Base-by-base conservation (phyloP, 2,329 filamentous ascomycete species). In the Amphichorda felina region DNA sequence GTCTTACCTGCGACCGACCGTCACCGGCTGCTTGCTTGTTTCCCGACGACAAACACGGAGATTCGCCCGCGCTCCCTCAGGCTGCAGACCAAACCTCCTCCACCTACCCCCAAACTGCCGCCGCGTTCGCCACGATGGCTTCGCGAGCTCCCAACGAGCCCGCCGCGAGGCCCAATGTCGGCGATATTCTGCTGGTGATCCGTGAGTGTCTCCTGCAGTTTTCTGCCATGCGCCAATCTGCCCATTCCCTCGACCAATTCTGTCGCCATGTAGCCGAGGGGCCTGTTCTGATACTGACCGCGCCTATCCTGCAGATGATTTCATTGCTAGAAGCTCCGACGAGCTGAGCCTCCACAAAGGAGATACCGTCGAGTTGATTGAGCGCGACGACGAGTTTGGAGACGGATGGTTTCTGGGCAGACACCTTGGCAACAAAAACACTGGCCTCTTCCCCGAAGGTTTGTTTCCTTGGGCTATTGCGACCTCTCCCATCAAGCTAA, bases 261-360 rank as follows among this genome's bases (percentile, higher is more conserved):
- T 10, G 21, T 24, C 6, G 21, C 10, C 21, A 6, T 24, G 6
- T 24, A 10, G 6, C 21, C 10, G 21, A 10, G 10, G 21, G 21
- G 10, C 21, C 21, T 24, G 21, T 28, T 13, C 24, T 28, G 13
- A 15, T 18, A 10, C 41, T 42, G 10, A 44, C 40, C 21, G n/a
- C 36, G 41, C 30, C 29, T 27, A 22, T 30, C 30, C 28, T 38
- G 30, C 39, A 94, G 86, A 98, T 61, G 87, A 95, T 60, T 96
- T 98, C 57, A 68, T 79, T 47, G 88, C 89, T 39, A 79, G 91
- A 46, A 93, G 87, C 57, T 82, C 84, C 39, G 91, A 98, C 61
- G 91, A 98, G 67, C 70, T 98, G 51, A 93, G 77, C 47, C 69
- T 98, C 45, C 68, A 75, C 37, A 93, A 93, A 52, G 88, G 83